Evolutionary conservation across 2,329 filamentous ascomycete genomes (phyloP), one percentile per base, ranked within the genome.

Genomic region (Fusarium austroafricanum): DNA sequence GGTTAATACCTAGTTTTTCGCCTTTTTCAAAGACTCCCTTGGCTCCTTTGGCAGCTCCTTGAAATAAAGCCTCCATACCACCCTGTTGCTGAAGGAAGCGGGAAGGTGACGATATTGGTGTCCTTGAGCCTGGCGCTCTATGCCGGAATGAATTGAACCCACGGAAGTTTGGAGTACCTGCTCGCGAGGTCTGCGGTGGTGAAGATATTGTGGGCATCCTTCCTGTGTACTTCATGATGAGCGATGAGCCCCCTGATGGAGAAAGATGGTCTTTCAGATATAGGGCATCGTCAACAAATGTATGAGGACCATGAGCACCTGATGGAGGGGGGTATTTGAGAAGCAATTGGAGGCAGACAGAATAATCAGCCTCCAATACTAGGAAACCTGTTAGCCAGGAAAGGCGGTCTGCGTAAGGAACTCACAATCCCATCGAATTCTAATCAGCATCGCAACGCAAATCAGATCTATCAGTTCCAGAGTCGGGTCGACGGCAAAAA

Each of bases 361-460:
- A 95, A 74, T 97, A 97, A 77, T 98, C 95, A 14, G 92, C 90
- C 66, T 93, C 89, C 26, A 98, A 81, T 35, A 99, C 92, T 94
- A 64, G 60, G 20, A 38, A 8, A 15, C 17, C 9, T 21, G 66
- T 80, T 56, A 80, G 76, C 42, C 52, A 28, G 23, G 35, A n/a
- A 15, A 45, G 11, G 9, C 4, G 12, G 21, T 17, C 31, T 18
- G 5, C 4, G 9, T 21, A 11, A 35, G 33, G 17, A 31, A 79
- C 90, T 83, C 81, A 96, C 92, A 82, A 71, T 94, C 88, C 94
- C 94, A 97, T 57, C 95, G 89, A 71, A 98, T 93, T 50, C 96
- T 88, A 44, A 99, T 83, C 23, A 99, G 83, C 94, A 99, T 98
- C 8, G 94, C 90, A 51, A 97, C 89, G 71, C 94, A 97, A n/a